Base-by-base conservation (phyloP, 164 flowering plant species). In the Protea cynaroides region DNA sequence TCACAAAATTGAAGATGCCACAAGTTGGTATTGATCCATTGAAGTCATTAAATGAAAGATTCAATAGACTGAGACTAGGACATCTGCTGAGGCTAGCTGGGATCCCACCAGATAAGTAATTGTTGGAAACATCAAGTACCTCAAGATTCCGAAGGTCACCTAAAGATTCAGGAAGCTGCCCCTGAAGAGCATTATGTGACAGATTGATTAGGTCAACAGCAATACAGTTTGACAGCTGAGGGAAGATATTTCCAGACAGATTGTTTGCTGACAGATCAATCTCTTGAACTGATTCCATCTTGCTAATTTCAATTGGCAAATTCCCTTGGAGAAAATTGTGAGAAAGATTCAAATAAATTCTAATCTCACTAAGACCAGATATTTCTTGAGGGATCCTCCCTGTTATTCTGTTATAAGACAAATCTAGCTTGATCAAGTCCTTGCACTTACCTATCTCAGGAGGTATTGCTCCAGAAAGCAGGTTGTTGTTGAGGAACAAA, bases 191-290 rank as follows among this genome's bases (percentile, higher is more conserved):
- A 64, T 87, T 87, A 71, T 74, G 50, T 0, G 89, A 76, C 15
- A 87, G 62, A 66, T 83, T 82, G 38, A 86, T 8, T 34, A 66
- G 0, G 34, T 44, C 64, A 56, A 79, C 10, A 13, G 77, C 77
- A 52, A 73, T 68, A 72, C 86, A 86, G 74, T 69, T 72, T n/a
- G 82, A 71, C 49, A 84, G 69, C 62, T 74, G 82, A 25, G 73
- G 65, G 58, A 71, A 70, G 46, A 84, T 68, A 46, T 18, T 69
- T n/a, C 87, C 89, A 15, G 53, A 66, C 66, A 86, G 59, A 22
- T 75, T 74, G 64, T 86, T 84, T 0, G 76, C 78, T 19, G 89
- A 86, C 10, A 86, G 68, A 66, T 82, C 86, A 1, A 86, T 80
- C 49, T 63, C 85, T 58, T 65, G 73, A 15, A 56, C 19, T 13